A percentile compares a stretch with the other conserved stretches of the same genome.
These are phyloP conservation scores for Arthroderma sp. DNA, from an alignment of 2,329 filamentous ascomycete genomes.

Conservation along the genomic window DNA sequence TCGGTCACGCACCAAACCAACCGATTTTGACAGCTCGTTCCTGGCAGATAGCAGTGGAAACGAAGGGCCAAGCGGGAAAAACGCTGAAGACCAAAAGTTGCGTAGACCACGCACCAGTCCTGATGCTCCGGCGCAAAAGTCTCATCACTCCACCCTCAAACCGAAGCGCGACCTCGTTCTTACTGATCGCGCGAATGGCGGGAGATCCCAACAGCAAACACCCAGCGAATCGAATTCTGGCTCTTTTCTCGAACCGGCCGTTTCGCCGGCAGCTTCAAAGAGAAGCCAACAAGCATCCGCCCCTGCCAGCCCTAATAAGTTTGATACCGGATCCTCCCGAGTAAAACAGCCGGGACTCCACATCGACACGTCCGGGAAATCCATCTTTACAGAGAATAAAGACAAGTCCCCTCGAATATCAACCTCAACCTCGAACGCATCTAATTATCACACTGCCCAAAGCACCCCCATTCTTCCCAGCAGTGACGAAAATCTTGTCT, in stretches of 20 bases:
- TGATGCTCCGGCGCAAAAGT: not conserved
- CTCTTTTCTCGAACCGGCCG: not conserved
- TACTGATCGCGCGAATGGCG: not conserved
- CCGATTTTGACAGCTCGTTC: slow-evolving; percentile 22
- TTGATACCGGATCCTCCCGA: not conserved
- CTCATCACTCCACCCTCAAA: not conserved
- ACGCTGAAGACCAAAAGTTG: not conserved
- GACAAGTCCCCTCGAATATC: slow-evolving; percentile 23
- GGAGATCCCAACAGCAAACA: not conserved
- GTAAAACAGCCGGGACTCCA: not conserved
- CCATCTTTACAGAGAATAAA: not conserved
- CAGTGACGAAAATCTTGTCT: slow-evolving; percentile 11
- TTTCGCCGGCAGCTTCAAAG: not conserved
- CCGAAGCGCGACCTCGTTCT: not conserved
- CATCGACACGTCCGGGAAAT: not conserved
- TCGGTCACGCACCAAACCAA: not conserved
- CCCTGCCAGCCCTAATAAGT: not conserved
- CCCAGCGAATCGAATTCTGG: not conserved
- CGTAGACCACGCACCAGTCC: slow-evolving; percentile 6
- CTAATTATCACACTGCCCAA: slow-evolving; percentile 35
- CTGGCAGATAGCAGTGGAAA: slow-evolving; percentile 27
- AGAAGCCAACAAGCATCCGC: not conserved
- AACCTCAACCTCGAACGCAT: slow-evolving; percentile 32
- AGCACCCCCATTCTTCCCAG: slow-evolving; percentile 31
- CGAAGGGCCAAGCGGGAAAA: slow-evolving; percentile 18